Conservation (phyloP, 2,329 filamentous ascomycete species). For the Botrytis sinoallii region DNA sequence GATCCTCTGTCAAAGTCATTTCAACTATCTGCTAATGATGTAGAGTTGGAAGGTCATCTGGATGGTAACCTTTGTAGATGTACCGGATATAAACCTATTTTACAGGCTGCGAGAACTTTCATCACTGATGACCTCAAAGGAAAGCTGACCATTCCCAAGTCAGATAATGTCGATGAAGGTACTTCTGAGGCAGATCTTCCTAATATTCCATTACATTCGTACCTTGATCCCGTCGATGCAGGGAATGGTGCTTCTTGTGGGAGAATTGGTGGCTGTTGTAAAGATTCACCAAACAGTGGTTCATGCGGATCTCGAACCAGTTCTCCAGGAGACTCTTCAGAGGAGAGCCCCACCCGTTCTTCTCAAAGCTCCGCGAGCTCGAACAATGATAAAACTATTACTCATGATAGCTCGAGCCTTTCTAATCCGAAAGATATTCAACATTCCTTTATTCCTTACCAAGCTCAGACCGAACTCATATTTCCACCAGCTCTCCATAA, state of each 20-base stretch:
- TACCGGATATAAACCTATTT: slow-evolving; percentile 89
- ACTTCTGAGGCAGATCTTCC: slow-evolving; percentile 26
- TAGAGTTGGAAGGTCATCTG: slow-evolving; percentile 77
- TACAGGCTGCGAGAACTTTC: slow-evolving; percentile 92
- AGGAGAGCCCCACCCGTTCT: slow-evolving; percentile 21
- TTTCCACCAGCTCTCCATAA: slow-evolving; percentile 82
- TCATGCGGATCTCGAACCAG: slow-evolving; percentile 18
- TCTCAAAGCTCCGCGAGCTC: slow-evolving; percentile 82
- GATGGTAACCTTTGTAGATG: slow-evolving; percentile 94
- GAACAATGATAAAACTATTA: slow-evolving; percentile 62
- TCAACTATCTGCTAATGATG: slow-evolving; percentile 61
- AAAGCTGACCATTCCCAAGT: slow-evolving; percentile 58
- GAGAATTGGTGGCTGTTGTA: slow-evolving; percentile 61
- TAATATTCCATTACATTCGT: slow-evolving; percentile 28
- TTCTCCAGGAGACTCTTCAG: slow-evolving; percentile 23
- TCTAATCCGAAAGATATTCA: slow-evolving; percentile 16
- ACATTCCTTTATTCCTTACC: slow-evolving; percentile 74
- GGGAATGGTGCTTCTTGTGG: slow-evolving; percentile 28
- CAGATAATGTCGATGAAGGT: slow-evolving; percentile 51
- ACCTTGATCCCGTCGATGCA: slow-evolving; percentile 19
- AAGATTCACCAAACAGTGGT: slow-evolving; percentile 52
- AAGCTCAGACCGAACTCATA: slow-evolving; percentile 86
- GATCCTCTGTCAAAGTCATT: slow-evolving; percentile 47
- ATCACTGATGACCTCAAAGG: slow-evolving; percentile 43
- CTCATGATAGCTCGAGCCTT: no score